Evolutionary conservation across 768 basidiomycete species (phyloP), one percentile per base, ranked within the genome.

Genomic region (Auriscalpium microsporum): DNA sequence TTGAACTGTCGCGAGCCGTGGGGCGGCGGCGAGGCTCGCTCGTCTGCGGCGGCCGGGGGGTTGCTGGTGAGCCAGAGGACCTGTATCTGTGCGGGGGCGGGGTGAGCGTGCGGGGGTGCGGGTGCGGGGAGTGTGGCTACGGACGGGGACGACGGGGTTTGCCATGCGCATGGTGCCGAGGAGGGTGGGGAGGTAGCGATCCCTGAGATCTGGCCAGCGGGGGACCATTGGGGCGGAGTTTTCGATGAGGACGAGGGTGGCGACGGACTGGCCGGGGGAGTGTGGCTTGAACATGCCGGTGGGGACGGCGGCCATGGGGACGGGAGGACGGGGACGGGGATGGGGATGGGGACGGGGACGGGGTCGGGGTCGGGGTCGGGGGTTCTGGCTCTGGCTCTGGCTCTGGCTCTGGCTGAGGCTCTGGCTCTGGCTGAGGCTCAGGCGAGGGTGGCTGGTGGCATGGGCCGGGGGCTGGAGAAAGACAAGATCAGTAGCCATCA

Each of bases 121-220:
- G 52, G 23, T 19, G 34, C 14, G 14, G 13, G 13, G n/a, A 4
- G 17, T 8, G 6, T 34, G 42, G 7, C 14, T 0, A 19, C 61
- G 53, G 46, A 62, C 60, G 35, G 58, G 61, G 28, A 57, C 61
- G 45, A 56, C 50, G 4, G 61, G 61, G 19, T 62, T 62, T 34
- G 53, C 53, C 48, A 52, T 59, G 45, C 61, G 61, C 47, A 62
- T 48, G 7, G 55, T 59, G n/a, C 58, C 61, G 10, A 62, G 61
- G 54, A 62, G 61, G 40, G 52, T 60, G 9, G 61, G 61, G 47
- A 62, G 56, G 48, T 62, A 60, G 36, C n/a, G 61, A 60, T 60
- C 58, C 54, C 61, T 56, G 19, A 62, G 61, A 60, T 60, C 58
- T 34, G 61, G 58, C 61, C 61, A 62, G 34, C 61, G 61, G 42